Conservation (phyloP, 2,329 filamentous ascomycete genomes). For the Emergomyces pasteurianus region DNA sequence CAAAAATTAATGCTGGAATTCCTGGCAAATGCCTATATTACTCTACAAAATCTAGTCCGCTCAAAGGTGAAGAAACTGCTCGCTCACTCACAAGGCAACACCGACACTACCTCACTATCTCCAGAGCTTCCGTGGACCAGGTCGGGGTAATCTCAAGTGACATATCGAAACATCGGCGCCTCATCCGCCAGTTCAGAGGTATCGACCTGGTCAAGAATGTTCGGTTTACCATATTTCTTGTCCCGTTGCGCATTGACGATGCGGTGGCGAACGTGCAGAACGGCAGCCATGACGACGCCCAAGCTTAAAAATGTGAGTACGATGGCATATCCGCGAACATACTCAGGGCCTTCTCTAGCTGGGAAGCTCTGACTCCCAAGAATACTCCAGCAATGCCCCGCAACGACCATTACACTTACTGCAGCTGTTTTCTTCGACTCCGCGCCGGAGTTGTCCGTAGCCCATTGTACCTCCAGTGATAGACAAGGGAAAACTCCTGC, state of each 20-base stretch:
- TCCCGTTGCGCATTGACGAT: conserved; percentile 8
- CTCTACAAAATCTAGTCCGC: too few species aligned
- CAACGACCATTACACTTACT: conserved; percentile 9
- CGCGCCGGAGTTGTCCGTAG: conserved; percentile 8
- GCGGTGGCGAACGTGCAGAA: conserved; percentile 5
- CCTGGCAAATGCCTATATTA: too few species aligned
- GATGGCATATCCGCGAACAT: conserved; percentile 8
- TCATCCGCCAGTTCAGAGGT: conserved; percentile 8
- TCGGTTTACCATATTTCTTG: conserved; percentile 7
- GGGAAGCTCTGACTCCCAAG: conserved; percentile 12
- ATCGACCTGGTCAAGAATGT: conserved; percentile 6
- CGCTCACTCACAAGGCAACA: too few species aligned
- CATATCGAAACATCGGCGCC: conserved; percentile 10
- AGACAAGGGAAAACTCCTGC: conserved; percentile 10
- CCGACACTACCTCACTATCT: background rate
- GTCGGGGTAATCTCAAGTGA: background rate
- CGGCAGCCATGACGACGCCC: conserved; percentile 3
- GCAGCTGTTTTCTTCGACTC: conserved; percentile 10
- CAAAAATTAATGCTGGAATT: too few species aligned
- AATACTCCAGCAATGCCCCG: conserved; percentile 11
- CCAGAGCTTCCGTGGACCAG: background rate
- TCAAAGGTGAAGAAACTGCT: too few species aligned
- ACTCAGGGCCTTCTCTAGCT: conserved; percentile 2
- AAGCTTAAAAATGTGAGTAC: conserved; percentile 8
- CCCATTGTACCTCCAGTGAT: conserved; percentile 10